phyloP scores from a whole-genome alignment of 2,329 filamentous ascomycete genomes.

The Orbilia blumenaviensis region DNA sequence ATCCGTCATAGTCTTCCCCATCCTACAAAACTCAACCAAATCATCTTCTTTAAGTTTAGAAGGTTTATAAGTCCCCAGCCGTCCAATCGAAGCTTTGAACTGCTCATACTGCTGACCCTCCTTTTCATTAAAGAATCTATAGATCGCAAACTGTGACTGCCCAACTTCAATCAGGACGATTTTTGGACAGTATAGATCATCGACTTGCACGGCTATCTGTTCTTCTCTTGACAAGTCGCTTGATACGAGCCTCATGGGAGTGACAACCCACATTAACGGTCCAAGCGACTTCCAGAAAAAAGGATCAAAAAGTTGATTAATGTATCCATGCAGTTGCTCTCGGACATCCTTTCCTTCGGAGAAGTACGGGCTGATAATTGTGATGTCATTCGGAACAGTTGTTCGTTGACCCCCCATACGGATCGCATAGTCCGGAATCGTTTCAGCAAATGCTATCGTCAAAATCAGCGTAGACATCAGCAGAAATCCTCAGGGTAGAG shows the following conservation, averaged over 20 bases:
- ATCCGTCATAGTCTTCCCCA: not conserved
- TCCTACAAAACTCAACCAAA: not conserved
- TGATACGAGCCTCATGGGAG: not conserved
- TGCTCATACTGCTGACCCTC: not conserved
- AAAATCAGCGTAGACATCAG: not conserved
- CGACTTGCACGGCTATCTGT: no score
- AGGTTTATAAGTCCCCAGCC: not conserved
- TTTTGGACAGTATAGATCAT: no score
- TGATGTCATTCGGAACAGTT: not conserved
- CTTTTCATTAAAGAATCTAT: conserved; percentile 5
- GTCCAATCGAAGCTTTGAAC: not conserved
- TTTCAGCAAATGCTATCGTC: conserved; percentile 19
- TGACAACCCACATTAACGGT: conserved; percentile 22
- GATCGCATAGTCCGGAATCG: conserved; percentile 19
- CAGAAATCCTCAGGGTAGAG: not conserved
- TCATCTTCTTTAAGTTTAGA: not conserved
- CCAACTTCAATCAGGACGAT: conserved; percentile 30
- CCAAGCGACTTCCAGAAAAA: conserved; percentile 14
- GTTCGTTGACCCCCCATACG: not conserved
- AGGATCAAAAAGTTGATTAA: conserved; percentile 26
- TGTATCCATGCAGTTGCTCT: not conserved
- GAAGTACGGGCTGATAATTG: not conserved
- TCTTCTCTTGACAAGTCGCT: not conserved
- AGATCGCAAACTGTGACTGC: conserved; percentile 3
- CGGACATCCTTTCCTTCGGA: not conserved